Percentiles rank a stretch among this genome's conserved stretches.
Conservation (phyloP, 306 rosid genomes). For the Rosa multiflora region DNA sequence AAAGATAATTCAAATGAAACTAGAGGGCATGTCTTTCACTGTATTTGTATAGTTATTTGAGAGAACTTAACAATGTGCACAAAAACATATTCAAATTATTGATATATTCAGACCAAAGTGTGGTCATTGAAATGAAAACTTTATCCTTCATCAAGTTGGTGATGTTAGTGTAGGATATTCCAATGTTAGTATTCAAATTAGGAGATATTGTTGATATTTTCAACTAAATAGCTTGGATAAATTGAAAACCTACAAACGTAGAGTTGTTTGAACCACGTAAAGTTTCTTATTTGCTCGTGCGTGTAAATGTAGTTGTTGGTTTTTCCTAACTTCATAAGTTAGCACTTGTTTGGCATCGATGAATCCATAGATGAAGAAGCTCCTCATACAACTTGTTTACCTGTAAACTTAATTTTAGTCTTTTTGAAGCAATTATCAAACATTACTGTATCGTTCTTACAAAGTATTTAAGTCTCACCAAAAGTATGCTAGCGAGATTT, state of each 20-base stretch:
- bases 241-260: too few species aligned
- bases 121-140: background rate
- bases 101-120: background rate
- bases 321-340: too few species aligned
- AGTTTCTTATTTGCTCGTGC: too few species aligned
- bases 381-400: background rate
- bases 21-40: background rate
- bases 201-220: background rate
- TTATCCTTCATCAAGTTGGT: background rate
- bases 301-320: too few species aligned
- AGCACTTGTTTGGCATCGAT: background rate
- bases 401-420: background rate
- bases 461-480: too few species aligned
- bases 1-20: background rate
- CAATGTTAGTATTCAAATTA: background rate
- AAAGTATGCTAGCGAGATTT: too few species aligned
- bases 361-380: background rate
- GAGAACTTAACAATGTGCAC: background rate
- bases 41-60: background rate
- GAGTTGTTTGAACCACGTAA: too few species aligned
- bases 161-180: background rate
- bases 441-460: too few species aligned
- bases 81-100: background rate
- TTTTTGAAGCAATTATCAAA: too few species aligned
- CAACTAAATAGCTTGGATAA: background rate